Evolutionary conservation across 441 rosid genomes (phyloP).

Genomic region (Biscutella laevigata): DNA sequence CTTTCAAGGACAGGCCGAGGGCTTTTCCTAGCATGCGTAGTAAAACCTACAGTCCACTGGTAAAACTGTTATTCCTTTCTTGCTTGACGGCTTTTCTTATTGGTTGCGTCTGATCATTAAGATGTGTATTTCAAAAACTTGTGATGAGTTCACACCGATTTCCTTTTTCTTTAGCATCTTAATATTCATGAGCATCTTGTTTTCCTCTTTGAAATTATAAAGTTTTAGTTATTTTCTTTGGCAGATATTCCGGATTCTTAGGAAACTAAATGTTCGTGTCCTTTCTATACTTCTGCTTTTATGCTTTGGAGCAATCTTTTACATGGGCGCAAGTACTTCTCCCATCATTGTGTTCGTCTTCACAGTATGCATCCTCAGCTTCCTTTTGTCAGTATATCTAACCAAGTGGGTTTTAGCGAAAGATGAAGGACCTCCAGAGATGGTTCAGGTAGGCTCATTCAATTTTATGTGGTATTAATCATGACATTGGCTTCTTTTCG

Average conservation of each 20-base stretch:
- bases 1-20: conserved; percentile 76
- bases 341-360: conserved; percentile 88
- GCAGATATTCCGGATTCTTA: conserved; percentile 78
- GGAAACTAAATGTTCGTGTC: conserved; percentile 76
- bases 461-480: background rate
- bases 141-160: background rate
- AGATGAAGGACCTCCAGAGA: conserved; percentile 99
- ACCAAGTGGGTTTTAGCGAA: conserved; percentile 93
- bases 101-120: background rate
- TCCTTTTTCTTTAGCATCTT: conserved; percentile 9
- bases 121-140: background rate
- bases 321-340: conserved; percentile 86
- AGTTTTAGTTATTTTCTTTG: background rate
- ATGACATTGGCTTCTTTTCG: conserved; percentile 5
- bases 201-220: background rate
- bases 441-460: conserved; percentile 61
- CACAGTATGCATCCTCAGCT: conserved; percentile 72
- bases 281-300: conserved; percentile 61
- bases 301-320: conserved; percentile 67
- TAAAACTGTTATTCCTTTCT: conserved; percentile 22
- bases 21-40: conserved; percentile 84
- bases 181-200: background rate
- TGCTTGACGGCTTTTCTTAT: conserved; percentile 1
- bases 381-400: conserved; percentile 68
- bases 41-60: conserved; percentile 70